Evolutionary conservation across 805 yeast genomes (phyloP).

Genomic region (Cyberlindnera samutprakarnensis): DNA sequence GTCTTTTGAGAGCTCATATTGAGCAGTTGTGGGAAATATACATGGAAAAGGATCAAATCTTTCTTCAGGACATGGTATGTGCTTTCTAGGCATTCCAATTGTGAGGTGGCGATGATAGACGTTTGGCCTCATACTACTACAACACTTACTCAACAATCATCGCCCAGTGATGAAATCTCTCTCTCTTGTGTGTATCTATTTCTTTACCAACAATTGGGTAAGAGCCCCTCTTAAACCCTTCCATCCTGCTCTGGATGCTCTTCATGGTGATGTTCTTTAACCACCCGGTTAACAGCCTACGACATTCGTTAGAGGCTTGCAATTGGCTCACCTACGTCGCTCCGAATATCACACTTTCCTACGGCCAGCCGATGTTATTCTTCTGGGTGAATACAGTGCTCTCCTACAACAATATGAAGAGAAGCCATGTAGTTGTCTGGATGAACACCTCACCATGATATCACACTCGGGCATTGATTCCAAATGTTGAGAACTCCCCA

Average conservation of each 20-base stretch:
- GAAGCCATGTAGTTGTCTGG: constrained; percentile 29
- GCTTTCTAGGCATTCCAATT: constrained; percentile 35
- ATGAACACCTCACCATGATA: no score
- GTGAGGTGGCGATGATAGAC: constrained; percentile 35
- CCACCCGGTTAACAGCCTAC: constrained; percentile 38
- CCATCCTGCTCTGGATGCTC: constrained; percentile 32
- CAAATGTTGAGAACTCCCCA: no score
- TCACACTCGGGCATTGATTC: no score
- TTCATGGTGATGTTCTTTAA: constrained; percentile 33
- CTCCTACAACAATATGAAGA: constrained; percentile 23
- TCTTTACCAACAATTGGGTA: constrained; percentile 25
- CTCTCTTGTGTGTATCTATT: constrained; percentile 35
- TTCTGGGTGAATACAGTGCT: constrained; percentile 47
- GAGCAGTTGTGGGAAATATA: constrained; percentile 33
- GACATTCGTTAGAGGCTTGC: constrained; percentile 35
- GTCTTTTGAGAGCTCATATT: constrained; percentile 35
- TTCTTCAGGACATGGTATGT: constrained; percentile 44
- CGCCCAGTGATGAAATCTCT: no score
- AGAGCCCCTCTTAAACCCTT: constrained; percentile 29
- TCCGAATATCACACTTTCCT: constrained; percentile 38
- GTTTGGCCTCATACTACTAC: constrained; percentile 27
- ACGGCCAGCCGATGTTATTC: constrained; percentile 49
- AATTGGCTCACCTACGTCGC: constrained; percentile 46
- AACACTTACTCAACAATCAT: constrained; percentile 35
- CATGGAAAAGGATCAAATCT: constrained; percentile 30